Evolutionary conservation across 2,329 filamentous ascomycete species (phyloP), one percentile per base, ranked within the genome.

Genomic region (Aspergillus eucalypticola): DNA sequence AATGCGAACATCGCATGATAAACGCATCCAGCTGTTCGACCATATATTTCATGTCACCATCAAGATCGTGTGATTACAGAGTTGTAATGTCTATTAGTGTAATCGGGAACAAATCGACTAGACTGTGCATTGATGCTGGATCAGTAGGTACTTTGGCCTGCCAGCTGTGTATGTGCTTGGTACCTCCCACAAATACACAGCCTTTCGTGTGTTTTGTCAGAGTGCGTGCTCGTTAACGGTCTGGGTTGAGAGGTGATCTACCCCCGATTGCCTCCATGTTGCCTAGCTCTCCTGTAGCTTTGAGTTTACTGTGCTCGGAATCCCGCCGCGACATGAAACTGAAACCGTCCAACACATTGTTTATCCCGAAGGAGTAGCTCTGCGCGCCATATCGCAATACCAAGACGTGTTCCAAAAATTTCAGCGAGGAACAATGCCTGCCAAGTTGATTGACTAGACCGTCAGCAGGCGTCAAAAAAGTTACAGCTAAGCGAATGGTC

Each of bases 261-360:
- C 46, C 11, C 46, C 25, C 25, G 25, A 50, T n/a, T 50, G 17
- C 25, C 46, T 50, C 25, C 29, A 50, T 50, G 27, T 29, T 19
- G 46, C 27, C 46, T 50, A 50, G 46, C 25, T 32, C 15, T 15
- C 2, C 13, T 19, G 46, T 49, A 50, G 46, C 25, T 29, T 27
- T 50, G 46, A 50, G 27, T 50, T 50, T 50, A 50, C 46, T 50
- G 46, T 15, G 44, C 44, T 50, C 46, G 25, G 46, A 27, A 50
- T 50, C n/a, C 46, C 17, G 21, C 17, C 41, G 21, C 41, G 10
- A 44, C 41, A 17, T 21, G 41, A 44, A 44, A 21, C 41, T 50
- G 46, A 50, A 50, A 50, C 27, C 25, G 10, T 50, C 25, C 27
- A 50, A 29, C 25, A 50, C n/a, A 50, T 21, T n/a, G 10, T 17